Evolutionary conservation across 352 stramenopile species (phyloP).

Genomic region (Phytophthora palmivora): DNA sequence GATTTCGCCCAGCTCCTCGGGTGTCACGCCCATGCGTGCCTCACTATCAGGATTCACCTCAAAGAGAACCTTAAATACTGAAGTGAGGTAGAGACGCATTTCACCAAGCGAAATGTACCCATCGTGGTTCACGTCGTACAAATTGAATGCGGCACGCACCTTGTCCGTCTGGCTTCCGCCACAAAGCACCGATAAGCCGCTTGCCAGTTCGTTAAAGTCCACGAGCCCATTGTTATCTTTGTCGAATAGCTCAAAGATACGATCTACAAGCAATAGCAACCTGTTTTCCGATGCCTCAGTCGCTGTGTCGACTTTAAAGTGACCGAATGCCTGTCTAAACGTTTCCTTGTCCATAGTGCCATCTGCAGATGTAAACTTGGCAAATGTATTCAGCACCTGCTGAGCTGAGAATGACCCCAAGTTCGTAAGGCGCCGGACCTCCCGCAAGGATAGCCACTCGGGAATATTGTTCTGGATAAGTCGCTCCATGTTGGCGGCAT

Average conservation of each 20-base stretch:
- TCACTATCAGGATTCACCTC: slow-evolving; percentile 78
- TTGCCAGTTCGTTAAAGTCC: slow-evolving; percentile 83
- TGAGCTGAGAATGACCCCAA: slow-evolving; percentile 67
- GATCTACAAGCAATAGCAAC: slow-evolving; percentile 70
- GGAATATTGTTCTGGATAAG: slow-evolving; percentile 84
- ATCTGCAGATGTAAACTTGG: slow-evolving; percentile 66
- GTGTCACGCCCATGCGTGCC: slow-evolving; percentile 62
- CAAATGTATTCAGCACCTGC: slow-evolving; percentile 86
- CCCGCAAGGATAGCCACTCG: slow-evolving; percentile 76
- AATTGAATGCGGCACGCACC: slow-evolving; percentile 80
- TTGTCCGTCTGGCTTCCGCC: slow-evolving; percentile 75
- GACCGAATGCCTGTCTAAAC: slow-evolving; percentile 67
- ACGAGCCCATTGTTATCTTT: slow-evolving; percentile 81
- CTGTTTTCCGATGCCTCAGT: slow-evolving; percentile 38
- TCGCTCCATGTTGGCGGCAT: slow-evolving; percentile 76
- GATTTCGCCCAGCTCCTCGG: slow-evolving; percentile 76
- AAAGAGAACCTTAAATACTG: slow-evolving; percentile 90
- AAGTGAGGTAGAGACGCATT: slow-evolving; percentile 86
- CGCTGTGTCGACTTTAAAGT: slow-evolving; percentile 50
- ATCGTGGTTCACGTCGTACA: slow-evolving; percentile 91
- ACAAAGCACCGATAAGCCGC: slow-evolving; percentile 82
- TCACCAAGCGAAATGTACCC: slow-evolving; percentile 86
- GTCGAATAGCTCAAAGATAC: slow-evolving; percentile 86
- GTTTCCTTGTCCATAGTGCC: slow-evolving; percentile 72
- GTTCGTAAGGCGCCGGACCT: slow-evolving; percentile 84